Conservation (phyloP, 129 eudicot species). For the Dittrichia graveolens region DNA sequence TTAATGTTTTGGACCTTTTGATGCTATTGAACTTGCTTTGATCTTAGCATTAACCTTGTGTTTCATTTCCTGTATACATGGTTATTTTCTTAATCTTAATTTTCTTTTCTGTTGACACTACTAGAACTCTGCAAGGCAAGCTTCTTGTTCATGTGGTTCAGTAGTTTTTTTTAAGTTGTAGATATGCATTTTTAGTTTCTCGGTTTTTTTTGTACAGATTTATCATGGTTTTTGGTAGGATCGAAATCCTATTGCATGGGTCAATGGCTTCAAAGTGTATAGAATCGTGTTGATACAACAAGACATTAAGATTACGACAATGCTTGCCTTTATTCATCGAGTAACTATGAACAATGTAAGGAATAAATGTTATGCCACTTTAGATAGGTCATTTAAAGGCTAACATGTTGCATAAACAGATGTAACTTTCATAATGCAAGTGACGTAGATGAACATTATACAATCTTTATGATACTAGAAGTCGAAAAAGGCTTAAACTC, state of each 20-base stretch:
- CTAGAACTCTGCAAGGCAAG: not conserved
- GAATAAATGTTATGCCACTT: conserved; percentile 9
- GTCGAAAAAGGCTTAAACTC: not conserved
- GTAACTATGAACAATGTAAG: conserved; percentile 13
- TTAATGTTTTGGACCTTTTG: not conserved
- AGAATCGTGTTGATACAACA: not conserved
- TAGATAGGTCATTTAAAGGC: too few species aligned
- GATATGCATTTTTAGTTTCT: too few species aligned
- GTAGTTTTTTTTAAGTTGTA: too few species aligned
- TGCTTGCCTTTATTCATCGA: not conserved
- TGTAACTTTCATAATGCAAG: conserved; percentile 2
- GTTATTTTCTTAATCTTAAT: not conserved
- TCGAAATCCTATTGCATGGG: not conserved
- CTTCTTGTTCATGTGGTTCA: too few species aligned
- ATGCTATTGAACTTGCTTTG: conserved; percentile 11
- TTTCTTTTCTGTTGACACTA: not conserved
- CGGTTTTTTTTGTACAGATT: not conserved
- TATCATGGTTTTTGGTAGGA: not conserved
- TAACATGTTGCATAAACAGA: conserved; percentile 13
- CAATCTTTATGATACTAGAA: conserved; percentile 22
- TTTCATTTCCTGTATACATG: not conserved
- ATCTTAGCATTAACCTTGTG: conserved; percentile 4
- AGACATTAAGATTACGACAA: not conserved
- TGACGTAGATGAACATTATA: conserved; percentile 12
- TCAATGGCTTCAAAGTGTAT: not conserved